Evolutionary conservation across 805 yeast species (phyloP).

Genomic region (Ogataea nakhonphanomensis): DNA sequence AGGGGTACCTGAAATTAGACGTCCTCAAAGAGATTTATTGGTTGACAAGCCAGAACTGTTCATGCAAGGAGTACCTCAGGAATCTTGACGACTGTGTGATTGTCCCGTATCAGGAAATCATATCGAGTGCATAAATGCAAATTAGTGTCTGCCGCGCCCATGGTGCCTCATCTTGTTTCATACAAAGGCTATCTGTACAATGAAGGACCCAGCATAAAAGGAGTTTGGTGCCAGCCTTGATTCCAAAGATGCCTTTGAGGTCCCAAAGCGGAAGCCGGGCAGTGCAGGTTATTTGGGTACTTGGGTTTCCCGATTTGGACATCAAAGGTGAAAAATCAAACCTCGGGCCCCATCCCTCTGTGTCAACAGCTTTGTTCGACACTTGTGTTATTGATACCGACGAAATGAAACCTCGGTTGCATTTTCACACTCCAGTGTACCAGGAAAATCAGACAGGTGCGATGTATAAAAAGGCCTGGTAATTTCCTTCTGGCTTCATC

Average conservation of each 20-base stretch:
- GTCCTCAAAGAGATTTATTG: not conserved
- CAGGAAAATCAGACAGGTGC: not conserved
- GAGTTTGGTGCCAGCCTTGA: not conserved
- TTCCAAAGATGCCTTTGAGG: conserved; percentile 10
- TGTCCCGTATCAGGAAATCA: no score
- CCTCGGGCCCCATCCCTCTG: not conserved
- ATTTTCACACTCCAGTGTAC: not conserved
- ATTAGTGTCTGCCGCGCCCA: no score
- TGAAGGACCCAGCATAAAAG: not conserved
- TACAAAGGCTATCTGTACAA: not conserved
- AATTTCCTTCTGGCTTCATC: not conserved
- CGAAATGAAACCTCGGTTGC: conserved; percentile 9
- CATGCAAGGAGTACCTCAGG: no score
- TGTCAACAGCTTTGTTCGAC: not conserved
- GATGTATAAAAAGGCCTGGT: conserved; percentile 14
- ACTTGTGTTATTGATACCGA: conserved; percentile 13
- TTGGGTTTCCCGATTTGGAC: conserved; percentile 21
- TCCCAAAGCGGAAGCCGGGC: conserved; percentile 12
- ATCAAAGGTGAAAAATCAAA: conserved; percentile 18
- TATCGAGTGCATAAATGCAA: no score
- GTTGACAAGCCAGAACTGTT: not conserved
- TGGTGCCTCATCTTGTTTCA: no score
- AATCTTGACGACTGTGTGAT: no score
- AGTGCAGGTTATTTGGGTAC: conserved; percentile 2
- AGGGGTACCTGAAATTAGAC: not conserved